Evolutionary conservation across 176 grass and related monocot genomes (phyloP).

Genomic region (Rhipidocladum racemiflorum): DNA sequence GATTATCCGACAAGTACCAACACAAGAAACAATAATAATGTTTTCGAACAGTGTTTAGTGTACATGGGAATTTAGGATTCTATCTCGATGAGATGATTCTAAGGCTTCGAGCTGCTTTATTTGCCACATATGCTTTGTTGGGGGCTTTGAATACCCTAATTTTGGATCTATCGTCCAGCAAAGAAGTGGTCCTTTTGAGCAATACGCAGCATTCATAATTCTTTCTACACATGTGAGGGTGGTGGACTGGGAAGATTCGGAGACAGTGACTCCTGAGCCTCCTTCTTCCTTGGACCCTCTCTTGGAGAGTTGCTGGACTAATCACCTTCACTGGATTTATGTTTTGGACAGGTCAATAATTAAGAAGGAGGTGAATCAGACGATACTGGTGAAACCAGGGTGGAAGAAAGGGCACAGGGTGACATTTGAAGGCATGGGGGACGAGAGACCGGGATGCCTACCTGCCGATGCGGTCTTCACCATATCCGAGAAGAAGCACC

Average conservation of each 20-base stretch:
- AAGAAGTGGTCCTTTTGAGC: conserved; percentile 38
- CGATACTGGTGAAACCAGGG: conserved; percentile 67
- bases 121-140: conserved; percentile 46
- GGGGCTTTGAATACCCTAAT: conserved; percentile 24
- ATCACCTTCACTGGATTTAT: neutral
- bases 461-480: conserved; percentile 57
- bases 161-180: conserved; percentile 36
- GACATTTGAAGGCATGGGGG: conserved; percentile 67
- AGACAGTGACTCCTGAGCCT: conserved; percentile 46
- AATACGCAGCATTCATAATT: conserved; percentile 5
- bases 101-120: conserved; percentile 4
- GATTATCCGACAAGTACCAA: conserved; percentile 55
- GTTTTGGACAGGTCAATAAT: conserved; percentile 51
- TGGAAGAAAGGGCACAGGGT: conserved; percentile 78
- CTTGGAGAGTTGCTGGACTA: neutral
- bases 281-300: conserved; percentile 19
- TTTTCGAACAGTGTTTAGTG: conserved; percentile 31
- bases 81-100: conserved; percentile 21
- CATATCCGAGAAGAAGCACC: conserved; percentile 75
- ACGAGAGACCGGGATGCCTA: conserved; percentile 66
- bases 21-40: conserved; percentile 22
- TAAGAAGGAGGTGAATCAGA: conserved; percentile 69
- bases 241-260: conserved; percentile 17
- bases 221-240: conserved; percentile 23
- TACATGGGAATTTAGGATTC: conserved; percentile 16